Evolutionary conservation across 2,329 filamentous ascomycete species (phyloP).

Genomic region (Tolypocladium sp.): DNA sequence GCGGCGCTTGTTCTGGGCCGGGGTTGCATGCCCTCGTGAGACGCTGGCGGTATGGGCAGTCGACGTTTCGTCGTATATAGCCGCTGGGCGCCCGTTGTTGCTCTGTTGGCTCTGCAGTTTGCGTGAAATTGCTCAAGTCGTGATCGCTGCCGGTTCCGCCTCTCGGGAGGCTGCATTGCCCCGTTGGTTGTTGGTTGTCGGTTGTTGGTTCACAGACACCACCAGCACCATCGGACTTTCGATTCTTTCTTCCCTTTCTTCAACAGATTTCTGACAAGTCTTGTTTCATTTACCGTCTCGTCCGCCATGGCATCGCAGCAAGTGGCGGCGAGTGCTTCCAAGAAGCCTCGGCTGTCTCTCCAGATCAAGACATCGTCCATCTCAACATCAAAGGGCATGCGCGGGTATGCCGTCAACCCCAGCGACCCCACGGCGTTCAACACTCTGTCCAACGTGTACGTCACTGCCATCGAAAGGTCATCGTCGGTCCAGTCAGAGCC

Average conservation of each 20-base stretch:
- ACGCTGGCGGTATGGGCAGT: neutral
- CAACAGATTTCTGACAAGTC: neutral
- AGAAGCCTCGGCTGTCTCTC: conserved; percentile 48
- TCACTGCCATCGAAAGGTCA: conserved; percentile 51
- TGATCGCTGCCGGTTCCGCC: neutral
- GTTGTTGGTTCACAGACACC: neutral
- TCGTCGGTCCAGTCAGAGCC: conserved; percentile 38
- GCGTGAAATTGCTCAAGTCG: neutral
- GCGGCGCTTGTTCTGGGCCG: conserved; percentile 15
- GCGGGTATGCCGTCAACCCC: conserved; percentile 33
- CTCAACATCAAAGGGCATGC: conserved; percentile 23
- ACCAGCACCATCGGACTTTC: neutral
- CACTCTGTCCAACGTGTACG: conserved; percentile 57
- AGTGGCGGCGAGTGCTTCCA: conserved; percentile 14
- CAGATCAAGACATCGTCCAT: conserved; percentile 39
- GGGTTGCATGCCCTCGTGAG: conserved; percentile 3
- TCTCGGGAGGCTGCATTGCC: neutral
- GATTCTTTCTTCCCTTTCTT: neutral
- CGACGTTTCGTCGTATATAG: conserved; percentile 1
- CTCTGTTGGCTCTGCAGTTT: neutral
- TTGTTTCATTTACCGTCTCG: neutral
- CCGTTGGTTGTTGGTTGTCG: neutral
- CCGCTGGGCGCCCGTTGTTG: neutral
- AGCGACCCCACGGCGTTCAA: conserved; percentile 56
- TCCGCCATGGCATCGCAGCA: conserved; percentile 14